These are phyloP conservation scores for Byssochlamys sp. DNA, from an alignment of 2,329 filamentous ascomycete species.

Conservation along the genomic window DNA sequence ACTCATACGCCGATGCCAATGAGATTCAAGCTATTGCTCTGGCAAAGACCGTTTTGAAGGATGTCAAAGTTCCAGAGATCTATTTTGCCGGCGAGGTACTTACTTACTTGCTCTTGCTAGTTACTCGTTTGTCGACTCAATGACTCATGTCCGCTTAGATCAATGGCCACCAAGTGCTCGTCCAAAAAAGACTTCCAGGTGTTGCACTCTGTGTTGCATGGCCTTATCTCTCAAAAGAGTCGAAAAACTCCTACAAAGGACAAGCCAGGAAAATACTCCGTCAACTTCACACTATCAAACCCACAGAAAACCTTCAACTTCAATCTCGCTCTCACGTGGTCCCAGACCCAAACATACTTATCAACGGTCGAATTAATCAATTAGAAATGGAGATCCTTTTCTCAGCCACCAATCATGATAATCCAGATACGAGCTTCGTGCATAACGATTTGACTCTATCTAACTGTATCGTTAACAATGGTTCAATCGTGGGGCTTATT, in stretches of 20 bases:
- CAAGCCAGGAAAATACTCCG: no score
- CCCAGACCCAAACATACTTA: background rate
- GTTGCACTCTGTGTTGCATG: background rate
- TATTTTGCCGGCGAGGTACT: background rate
- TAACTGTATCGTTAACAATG: conserved; percentile 31
- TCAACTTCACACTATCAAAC: no score
- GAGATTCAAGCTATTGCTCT: conserved; percentile 22
- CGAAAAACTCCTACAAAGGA: no score
- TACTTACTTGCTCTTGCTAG: no score
- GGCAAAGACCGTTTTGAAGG: background rate
- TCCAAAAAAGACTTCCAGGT: background rate
- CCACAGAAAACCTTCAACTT: no score
- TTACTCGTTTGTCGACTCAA: no score
- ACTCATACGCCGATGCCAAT: conserved; percentile 35
- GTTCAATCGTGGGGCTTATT: conserved; percentile 31
- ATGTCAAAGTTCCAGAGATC: background rate
- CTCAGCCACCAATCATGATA: background rate
- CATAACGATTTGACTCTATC: conserved; percentile 27
- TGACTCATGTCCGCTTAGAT: background rate
- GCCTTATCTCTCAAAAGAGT: no score
- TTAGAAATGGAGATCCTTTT: background rate
- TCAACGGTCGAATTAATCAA: background rate
- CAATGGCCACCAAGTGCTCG: background rate
- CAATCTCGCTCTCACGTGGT: background rate
- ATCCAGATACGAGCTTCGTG: background rate